Evolutionary conservation across 1,284 basidiomycete genomes (phyloP), one percentile per base, ranked within the genome.

Genomic region (Rhodotorula glutinis): DNA sequence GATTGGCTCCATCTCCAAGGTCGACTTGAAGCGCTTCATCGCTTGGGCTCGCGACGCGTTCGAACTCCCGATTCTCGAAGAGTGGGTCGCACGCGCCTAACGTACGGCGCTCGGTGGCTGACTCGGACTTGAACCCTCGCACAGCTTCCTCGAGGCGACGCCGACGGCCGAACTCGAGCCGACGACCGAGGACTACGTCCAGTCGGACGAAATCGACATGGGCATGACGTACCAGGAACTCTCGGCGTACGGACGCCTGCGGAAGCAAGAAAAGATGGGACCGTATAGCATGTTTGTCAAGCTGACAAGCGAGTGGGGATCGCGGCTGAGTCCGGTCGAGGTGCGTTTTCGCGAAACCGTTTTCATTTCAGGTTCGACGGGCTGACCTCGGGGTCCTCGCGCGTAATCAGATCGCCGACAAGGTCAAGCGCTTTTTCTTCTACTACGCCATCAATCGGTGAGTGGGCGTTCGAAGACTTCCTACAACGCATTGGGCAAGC

Each of bases 211-310:
- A 83, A 91, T 87, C 73, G 75, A 73, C 57, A 73, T 73, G 69
- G 96, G 95, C 29, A 98, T 98, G 94, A 97, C 95, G 1, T 98
- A 98, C 78, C 91, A 98, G 75, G 95, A 98, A 77, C 84, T 99
- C 23, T 92, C 90, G 11, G 86, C 92, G 33, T 96, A 94, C 75
- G 96, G 95, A 40, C 83, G 93, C 43, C 83, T 99, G 47, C 86
- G 96, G 65, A 98, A 99, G 80, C 87, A 96, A 41, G 91, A 94
- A 75, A 98, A 98, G 80, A 94, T 92, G 75, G 96, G 96, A 2
- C 95, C 96, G 2, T 98, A 93, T 80, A 89, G 89, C 81, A 97
- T 90, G 84, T 99, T 95, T 78, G 91, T 89, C 55, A 97, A 96
- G 80, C 83, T 98, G 54, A 83, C 93, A 2, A 88, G 91, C 71